phyloP scores from a whole-genome alignment of 2,329 filamentous ascomycete species.

The Ascochyta clinopodiicola region DNA sequence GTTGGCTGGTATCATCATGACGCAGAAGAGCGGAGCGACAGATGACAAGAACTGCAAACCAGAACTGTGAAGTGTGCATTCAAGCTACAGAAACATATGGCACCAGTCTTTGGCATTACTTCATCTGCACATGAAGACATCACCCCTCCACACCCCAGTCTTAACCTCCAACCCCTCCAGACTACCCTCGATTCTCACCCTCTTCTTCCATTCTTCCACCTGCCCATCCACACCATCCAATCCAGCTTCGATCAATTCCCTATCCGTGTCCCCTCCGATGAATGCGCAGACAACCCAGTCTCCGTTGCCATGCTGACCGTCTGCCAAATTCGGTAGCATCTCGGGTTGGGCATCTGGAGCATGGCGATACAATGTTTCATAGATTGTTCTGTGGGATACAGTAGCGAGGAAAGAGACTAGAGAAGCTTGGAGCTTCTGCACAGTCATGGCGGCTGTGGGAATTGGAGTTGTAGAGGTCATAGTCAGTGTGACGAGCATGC shows the following conservation, averaged over 20 bases:
- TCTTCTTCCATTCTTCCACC: background rate
- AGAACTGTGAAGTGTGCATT: background rate
- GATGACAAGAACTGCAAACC: background rate
- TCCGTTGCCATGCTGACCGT: constrained; percentile 4
- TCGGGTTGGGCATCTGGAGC: background rate
- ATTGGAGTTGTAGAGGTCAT: background rate
- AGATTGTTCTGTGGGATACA: background rate
- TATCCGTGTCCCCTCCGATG: background rate
- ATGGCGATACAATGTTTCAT: constrained; percentile 5
- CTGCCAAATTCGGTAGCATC: background rate
- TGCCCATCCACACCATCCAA: background rate
- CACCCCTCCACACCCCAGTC: constrained; percentile 4
- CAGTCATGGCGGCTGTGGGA: background rate
- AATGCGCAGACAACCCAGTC: constrained; percentile 3
- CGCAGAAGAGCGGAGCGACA: background rate
- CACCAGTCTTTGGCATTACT: background rate
- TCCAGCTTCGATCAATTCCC: background rate
- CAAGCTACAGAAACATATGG: background rate
- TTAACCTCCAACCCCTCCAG: background rate
- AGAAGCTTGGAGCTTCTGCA: background rate
- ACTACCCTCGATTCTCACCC: background rate
- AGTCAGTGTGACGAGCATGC: constrained; percentile 5
- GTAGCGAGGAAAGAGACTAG: background rate
- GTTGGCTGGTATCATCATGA: background rate
- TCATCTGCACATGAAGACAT: constrained; percentile 1